Evolutionary conservation across 129 eudicot species (phyloP).

Genomic region (Tanacetum coccineum): DNA sequence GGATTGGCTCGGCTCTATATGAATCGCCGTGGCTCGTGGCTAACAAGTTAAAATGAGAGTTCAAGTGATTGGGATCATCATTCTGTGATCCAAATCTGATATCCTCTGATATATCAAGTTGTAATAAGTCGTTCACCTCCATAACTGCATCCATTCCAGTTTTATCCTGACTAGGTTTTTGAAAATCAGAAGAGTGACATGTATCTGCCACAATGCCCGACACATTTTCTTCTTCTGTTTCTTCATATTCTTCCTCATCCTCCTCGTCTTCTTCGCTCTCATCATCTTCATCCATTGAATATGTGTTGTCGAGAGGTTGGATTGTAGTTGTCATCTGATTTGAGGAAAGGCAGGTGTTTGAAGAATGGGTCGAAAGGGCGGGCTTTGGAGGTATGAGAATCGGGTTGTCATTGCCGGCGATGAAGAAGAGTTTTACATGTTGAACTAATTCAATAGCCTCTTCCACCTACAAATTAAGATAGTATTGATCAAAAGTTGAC

Average conservation of each 20-base stretch:
- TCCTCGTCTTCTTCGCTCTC: conserved; percentile 9
- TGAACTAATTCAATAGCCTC: conserved; percentile 44
- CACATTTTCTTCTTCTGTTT: conserved; percentile 29
- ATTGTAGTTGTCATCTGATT: conserved; percentile 14
- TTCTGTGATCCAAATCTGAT: conserved; percentile 56
- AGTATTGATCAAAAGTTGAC: no score
- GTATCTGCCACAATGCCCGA: conserved; percentile 37
- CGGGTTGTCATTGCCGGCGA: conserved; percentile 8
- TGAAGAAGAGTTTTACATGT: conserved; percentile 49
- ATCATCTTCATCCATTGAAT: conserved; percentile 20
- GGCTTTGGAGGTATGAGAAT: conserved; percentile 45
- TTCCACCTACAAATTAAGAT: conserved; percentile 39
- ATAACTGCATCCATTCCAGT: not conserved
- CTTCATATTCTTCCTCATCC: conserved; percentile 27
- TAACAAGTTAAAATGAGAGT: conserved; percentile 34
- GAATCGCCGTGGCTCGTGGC: conserved; percentile 24
- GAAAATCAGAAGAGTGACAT: conserved; percentile 3
- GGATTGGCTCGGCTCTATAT: conserved; percentile 32
- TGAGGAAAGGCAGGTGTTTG: conserved; percentile 42
- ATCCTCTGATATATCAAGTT: conserved; percentile 44
- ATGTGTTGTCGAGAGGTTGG: not conserved
- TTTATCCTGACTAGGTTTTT: not conserved
- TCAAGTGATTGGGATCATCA: conserved; percentile 50
- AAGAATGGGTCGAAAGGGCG: conserved; percentile 76
- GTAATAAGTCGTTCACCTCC: conserved; percentile 44